A percentile compares a stretch with the other conserved stretches of the same genome.
Conservation (phyloP, 2,329 filamentous ascomycete genomes). For the Cordyceps cateniannulata region DNA sequence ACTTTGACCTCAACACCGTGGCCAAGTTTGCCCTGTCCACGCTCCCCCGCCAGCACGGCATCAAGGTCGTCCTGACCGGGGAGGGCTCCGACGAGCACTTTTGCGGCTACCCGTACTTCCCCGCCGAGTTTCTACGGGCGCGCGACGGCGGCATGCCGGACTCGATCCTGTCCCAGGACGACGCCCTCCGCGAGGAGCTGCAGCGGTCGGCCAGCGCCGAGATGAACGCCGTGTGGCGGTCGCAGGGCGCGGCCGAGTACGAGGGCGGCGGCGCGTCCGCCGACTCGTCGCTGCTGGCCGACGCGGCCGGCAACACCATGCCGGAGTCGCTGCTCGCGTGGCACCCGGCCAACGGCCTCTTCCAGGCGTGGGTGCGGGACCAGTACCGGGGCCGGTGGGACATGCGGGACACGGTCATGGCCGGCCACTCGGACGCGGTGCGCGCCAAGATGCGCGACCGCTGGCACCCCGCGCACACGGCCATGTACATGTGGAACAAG, state of each 20-base stretch:
- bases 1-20: constrained; percentile 44
- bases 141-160: constrained; percentile 33
- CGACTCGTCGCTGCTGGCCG: not conserved
- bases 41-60: constrained; percentile 36
- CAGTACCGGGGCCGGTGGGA: not conserved
- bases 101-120: constrained; percentile 42
- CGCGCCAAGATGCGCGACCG: constrained; percentile 17
- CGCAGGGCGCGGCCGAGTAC: not conserved
- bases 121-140: constrained; percentile 42
- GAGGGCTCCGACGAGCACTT: constrained; percentile 50
- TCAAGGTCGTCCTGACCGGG: constrained; percentile 48
- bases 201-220: not conserved
- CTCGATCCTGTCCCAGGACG: constrained; percentile 14
- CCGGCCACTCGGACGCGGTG: constrained; percentile 15
- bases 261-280: not conserved
- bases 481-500: constrained; percentile 23
- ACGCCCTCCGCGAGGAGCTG: not conserved
- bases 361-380: not conserved
- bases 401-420: constrained; percentile 4
- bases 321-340: not conserved
- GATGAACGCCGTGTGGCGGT: not conserved
- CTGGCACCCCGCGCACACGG: constrained; percentile 26
- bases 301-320: not conserved
- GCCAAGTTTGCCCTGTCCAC: constrained; percentile 45
- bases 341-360: not conserved